Conservation (phyloP, 352 stramenopile genomes). For the Phytopythium cucurbitacearum region DNA sequence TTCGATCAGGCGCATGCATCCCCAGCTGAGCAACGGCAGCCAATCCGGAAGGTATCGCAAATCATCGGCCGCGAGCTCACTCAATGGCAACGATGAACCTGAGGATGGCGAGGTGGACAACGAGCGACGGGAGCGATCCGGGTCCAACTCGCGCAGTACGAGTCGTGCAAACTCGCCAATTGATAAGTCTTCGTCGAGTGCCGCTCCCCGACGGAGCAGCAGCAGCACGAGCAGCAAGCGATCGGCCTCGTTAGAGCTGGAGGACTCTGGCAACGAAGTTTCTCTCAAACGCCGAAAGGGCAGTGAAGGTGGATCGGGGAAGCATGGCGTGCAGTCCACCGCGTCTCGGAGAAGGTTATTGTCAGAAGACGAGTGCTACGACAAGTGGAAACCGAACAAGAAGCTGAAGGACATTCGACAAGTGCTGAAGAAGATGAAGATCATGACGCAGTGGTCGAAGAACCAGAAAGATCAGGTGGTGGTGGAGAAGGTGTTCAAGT, state of each 20-base stretch:
- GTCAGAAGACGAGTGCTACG: constrained; percentile 43
- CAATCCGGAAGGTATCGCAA: constrained; percentile 29
- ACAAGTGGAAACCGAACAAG: constrained; percentile 82
- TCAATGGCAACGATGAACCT: constrained; percentile 26
- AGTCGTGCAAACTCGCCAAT: constrained; percentile 15
- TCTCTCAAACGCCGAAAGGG: constrained; percentile 19
- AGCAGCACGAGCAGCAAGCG: constrained; percentile 24
- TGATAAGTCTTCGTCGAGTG: constrained; percentile 18
- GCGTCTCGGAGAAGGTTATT: constrained; percentile 18
- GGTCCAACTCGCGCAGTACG: constrained; percentile 4
- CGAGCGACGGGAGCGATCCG: constrained; percentile 11
- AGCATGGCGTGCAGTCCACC: constrained; percentile 13
- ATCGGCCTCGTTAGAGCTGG: constrained; percentile 29
- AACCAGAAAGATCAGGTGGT: constrained; percentile 80
- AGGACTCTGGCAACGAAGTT: constrained; percentile 20
- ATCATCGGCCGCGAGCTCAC: constrained; percentile 17
- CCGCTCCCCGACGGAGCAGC: background rate
- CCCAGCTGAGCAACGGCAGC: constrained; percentile 12
- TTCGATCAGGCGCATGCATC: constrained; percentile 34
- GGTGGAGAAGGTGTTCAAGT: constrained; percentile 86
- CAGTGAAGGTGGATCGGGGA: constrained; percentile 25
- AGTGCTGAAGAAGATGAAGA: constrained; percentile 87
- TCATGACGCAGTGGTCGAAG: constrained; percentile 78
- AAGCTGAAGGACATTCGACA: constrained; percentile 68
- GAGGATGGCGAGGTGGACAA: constrained; percentile 52